Conservation (phyloP, 2,329 filamentous ascomycete species). For the Dactylellina haptotyla region DNA sequence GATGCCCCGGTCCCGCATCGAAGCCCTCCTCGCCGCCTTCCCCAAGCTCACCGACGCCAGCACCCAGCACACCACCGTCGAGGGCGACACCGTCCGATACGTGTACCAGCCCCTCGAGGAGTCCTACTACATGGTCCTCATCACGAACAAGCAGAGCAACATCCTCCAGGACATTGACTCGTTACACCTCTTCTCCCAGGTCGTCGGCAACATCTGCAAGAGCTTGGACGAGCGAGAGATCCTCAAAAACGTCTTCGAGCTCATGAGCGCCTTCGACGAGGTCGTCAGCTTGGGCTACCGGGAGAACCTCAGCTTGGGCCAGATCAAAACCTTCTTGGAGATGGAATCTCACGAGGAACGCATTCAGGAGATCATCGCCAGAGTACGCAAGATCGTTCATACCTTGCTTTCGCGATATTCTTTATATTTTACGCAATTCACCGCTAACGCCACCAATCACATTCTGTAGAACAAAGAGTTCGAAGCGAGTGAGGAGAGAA, state of each 20-base stretch:
- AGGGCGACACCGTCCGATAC: conserved; percentile 99
- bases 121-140: conserved; percentile 99
- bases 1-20: conserved; percentile 95
- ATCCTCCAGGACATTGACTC: conserved; percentile 99
- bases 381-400: conserved; percentile 68
- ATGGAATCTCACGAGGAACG: conserved; percentile 99
- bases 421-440: too few species aligned
- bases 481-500: conserved; percentile 96
- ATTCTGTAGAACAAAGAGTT: conserved; percentile 90
- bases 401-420: too few species aligned
- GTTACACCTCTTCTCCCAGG: conserved; percentile 95
- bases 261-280: conserved; percentile 96
- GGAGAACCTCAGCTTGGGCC: conserved; percentile 93
- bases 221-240: conserved; percentile 96
- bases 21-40: conserved; percentile 94
- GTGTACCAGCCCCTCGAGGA: conserved; percentile 94
- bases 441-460: too few species aligned
- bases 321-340: conserved; percentile 99
- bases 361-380: conserved; percentile 96
- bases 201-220: conserved; percentile 95
- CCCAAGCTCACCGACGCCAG: conserved; percentile 96
- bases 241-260: conserved; percentile 90
- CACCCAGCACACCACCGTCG: conserved; percentile 96
- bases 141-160: conserved; percentile 99
- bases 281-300: conserved; percentile 94